Percentiles rank a stretch among this genome's conserved stretches.
These are phyloP conservation scores for Paraleonurus japonicus DNA, from an alignment of 257 asterid genomes.

Conservation along the genomic window DNA sequence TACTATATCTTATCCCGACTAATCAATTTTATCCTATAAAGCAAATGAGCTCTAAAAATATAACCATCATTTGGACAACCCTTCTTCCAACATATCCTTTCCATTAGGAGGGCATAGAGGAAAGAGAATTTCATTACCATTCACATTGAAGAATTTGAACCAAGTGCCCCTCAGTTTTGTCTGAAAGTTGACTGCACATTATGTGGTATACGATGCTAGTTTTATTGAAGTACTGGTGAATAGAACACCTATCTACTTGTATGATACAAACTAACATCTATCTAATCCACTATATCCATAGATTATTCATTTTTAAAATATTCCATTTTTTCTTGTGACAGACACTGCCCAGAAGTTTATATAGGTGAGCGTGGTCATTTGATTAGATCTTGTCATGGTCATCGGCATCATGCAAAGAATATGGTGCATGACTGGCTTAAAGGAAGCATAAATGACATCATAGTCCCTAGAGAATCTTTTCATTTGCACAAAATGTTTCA, in stretches of 20 bases:
- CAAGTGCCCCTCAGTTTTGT: too few species aligned
- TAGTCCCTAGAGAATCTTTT: conserved; percentile 71
- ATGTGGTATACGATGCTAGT: neutral
- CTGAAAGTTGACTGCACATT: neutral
- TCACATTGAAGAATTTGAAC: too few species aligned
- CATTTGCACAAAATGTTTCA: conserved; percentile 70
- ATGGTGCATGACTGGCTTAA: conserved; percentile 66
- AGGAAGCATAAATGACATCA: conserved; percentile 51
- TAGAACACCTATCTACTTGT: neutral
- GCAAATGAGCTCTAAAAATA: too few species aligned
- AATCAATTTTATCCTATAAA: too few species aligned
- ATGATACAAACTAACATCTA: neutral
- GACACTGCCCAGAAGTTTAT: conserved; percentile 83
- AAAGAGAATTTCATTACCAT: too few species aligned
- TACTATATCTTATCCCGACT: too few species aligned
- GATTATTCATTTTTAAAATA: neutral
- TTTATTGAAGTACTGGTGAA: neutral
- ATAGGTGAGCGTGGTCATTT: conserved; percentile 79
- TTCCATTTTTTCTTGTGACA: conserved; percentile 28
- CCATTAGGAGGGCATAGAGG: too few species aligned
- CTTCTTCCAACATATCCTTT: too few species aligned
- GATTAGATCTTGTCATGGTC: conserved; percentile 74
- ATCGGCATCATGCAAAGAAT: conserved; percentile 52
- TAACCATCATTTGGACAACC: too few species aligned
- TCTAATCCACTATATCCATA: neutral